Evolutionary conservation across 257 asterid species (phyloP).

Genomic region (Solanum lycopersicoides): DNA sequence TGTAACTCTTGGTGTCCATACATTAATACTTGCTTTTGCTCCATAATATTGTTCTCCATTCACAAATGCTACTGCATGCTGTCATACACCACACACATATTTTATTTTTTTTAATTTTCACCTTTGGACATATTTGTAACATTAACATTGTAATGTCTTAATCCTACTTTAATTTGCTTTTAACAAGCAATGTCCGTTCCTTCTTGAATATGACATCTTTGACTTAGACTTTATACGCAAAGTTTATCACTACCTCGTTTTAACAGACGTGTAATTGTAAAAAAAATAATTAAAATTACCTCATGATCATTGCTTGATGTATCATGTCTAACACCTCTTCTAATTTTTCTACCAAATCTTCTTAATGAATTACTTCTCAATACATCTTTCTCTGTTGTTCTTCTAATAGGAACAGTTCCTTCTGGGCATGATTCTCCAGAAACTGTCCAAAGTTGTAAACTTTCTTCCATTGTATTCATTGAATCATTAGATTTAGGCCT

Average conservation of each 20-base stretch:
- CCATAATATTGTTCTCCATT: conserved; percentile 82
- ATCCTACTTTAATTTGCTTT: neutral
- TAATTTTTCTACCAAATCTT: conserved; percentile 65
- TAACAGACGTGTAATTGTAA: neutral
- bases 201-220: neutral
- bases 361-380: conserved; percentile 46
- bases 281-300: conserved; percentile 12
- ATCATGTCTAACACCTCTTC: conserved; percentile 54
- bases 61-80: conserved; percentile 95
- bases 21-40: conserved; percentile 87
- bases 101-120: neutral
- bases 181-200: neutral
- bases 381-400: conserved; percentile 67
- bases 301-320: conserved; percentile 81
- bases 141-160: neutral
- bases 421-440: conserved; percentile 70
- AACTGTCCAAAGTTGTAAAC: conserved; percentile 46
- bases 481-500: conserved; percentile 54
- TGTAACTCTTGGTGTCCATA: conserved; percentile 84
- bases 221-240: neutral
- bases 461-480: conserved; percentile 17
- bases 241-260: neutral
- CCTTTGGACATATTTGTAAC: neutral
- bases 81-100: neutral
- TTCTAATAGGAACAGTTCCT: conserved; percentile 70